Percentiles rank a stretch among this genome's conserved stretches.
phyloP scores from a whole-genome alignment of 768 basidiomycete species.

The Lactarius trivialis region DNA sequence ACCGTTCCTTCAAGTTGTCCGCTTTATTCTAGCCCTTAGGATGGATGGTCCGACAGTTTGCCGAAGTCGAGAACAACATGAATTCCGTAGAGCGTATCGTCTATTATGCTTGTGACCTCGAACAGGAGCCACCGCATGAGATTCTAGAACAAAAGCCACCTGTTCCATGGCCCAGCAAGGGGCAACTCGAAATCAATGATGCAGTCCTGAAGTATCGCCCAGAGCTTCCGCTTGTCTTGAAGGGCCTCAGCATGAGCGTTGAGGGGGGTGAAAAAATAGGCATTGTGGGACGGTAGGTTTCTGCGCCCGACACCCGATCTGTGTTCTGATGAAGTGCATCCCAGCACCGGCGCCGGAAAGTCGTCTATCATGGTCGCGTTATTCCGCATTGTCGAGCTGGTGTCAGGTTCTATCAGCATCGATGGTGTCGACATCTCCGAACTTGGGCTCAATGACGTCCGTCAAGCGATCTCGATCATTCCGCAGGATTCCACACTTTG shows the following conservation, averaged over 20 bases:
- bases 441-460: slow-evolving; percentile 69
- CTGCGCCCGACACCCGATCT: slow-evolving; percentile 16
- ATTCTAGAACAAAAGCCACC: slow-evolving; percentile 54
- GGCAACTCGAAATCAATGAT: slow-evolving; percentile 66
- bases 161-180: slow-evolving; percentile 66
- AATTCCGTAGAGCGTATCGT: slow-evolving; percentile 83
- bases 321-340: slow-evolving; percentile 1
- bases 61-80: slow-evolving; percentile 92
- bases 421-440: slow-evolving; percentile 81
- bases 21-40: slow-evolving; percentile 45
- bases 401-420: slow-evolving; percentile 66
- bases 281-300: slow-evolving; percentile 60
- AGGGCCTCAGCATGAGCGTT: slow-evolving; percentile 67
- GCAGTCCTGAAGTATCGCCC: slow-evolving; percentile 80
- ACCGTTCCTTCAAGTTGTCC: neutral
- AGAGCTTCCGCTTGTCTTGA: slow-evolving; percentile 83
- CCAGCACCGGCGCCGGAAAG: slow-evolving; percentile 77
- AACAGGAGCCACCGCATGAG: slow-evolving; percentile 74
- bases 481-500: slow-evolving; percentile 62
- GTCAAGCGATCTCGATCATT: slow-evolving; percentile 67
- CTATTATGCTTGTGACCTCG: slow-evolving; percentile 72
- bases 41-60: slow-evolving; percentile 70
- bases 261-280: slow-evolving; percentile 84
- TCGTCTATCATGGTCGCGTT: slow-evolving; percentile 86
- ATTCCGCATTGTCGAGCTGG: slow-evolving; percentile 77